Evolutionary conservation across 2,329 filamentous ascomycete species (phyloP), one percentile per base, ranked within the genome.

Genomic region (Cryphonectria nitschkei): DNA sequence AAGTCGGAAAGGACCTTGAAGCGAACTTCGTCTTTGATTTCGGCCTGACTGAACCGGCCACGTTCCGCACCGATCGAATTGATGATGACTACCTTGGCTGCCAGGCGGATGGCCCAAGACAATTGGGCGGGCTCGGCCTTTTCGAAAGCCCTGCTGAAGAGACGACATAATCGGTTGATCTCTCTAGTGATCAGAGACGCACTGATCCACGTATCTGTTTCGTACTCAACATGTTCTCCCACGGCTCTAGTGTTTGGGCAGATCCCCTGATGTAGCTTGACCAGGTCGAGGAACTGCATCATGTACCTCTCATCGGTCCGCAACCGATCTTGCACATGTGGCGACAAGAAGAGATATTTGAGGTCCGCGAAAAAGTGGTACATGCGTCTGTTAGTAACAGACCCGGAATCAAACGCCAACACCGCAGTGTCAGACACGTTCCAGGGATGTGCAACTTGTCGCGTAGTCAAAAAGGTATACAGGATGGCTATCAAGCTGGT

Each of bases 321-420:
- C 73, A 98, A 88, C 68, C 92, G 90, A 75, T 94, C 90, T 78
- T 97, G 94, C 2, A 98, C 94, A 78, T 97, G 93, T 41, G 93
- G 89, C 0, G 95, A 97, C 58, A 92, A 90, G 73, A 98, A 93
- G 0, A 99, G 88, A 80, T 96, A 97, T 76, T 94, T 94, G 75
- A 98, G 85, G 79, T 99, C 96, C 71, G 95, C 88, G 82, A 98
- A 99, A 84, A 99, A 99, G 80, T 98, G 96, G 77, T 98, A 98
- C 86, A 99, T 94, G 46, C 96, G 90, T 64, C 96, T 87, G 79
- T 99, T 99, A 0, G 95, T 97, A 22, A 98, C 94, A 0, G 95
- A 96, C 1, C 96, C 96, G 46, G 94, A 92, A 79, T 99, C 96
- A 76, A 98, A 97, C 0, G 94, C 94, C 64, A 99, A 85, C 1